Base-by-base conservation (phyloP, 2,329 filamentous ascomycete genomes). In the Nemania sp. region DNA sequence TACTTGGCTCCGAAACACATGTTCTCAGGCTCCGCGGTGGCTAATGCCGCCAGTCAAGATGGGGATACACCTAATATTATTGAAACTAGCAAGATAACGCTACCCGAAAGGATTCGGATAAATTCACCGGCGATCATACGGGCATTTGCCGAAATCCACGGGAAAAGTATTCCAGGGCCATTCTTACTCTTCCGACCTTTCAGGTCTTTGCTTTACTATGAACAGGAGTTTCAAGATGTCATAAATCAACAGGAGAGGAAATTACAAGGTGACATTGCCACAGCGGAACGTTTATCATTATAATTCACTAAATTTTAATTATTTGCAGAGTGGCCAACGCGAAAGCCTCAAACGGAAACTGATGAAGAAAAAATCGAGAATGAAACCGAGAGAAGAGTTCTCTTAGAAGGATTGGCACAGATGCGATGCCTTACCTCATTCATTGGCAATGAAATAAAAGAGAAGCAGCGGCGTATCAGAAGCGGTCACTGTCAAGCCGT, bases 181-280 rank as follows among this genome's bases (percentile, higher is more conserved):
- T 65, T 60, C 18, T 38, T 65, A 26, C n/a, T 59, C 11, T 64
- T 64, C 24, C 47, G 54, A 6, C 62, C 62, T 15, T 64, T 64
- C 15, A 53, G 47, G n/a, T 64, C 53, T 38, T 27, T 64, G 5
- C 10, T 58, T 15, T 64, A 64, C 20, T 45, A 52, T 11, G 47
- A 64, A n/a, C 35, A 52, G 11, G 62, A 59, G 45, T 53, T 64
- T 45, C 62, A 32, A 18, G 45, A 59, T 22, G 1, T 18, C 7
- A 15, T 59, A 35, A 32, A 2, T 10, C 11, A 22, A 26, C 22
- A 43, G 35, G 32, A 59, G 41, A 43, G 13, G 1, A 15, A 3
- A 1, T 26, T 59, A 24, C 45, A 59, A 47, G 54, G 62, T 64
- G 35, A 1, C 7, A n/a, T n/a, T n/a, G n/a, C n/a, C n/a, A n/a